Percentiles rank a stretch among this genome's conserved stretches.
Evolutionary conservation across 306 rosid species (phyloP).

Genomic region (Hippophae tibetana): DNA sequence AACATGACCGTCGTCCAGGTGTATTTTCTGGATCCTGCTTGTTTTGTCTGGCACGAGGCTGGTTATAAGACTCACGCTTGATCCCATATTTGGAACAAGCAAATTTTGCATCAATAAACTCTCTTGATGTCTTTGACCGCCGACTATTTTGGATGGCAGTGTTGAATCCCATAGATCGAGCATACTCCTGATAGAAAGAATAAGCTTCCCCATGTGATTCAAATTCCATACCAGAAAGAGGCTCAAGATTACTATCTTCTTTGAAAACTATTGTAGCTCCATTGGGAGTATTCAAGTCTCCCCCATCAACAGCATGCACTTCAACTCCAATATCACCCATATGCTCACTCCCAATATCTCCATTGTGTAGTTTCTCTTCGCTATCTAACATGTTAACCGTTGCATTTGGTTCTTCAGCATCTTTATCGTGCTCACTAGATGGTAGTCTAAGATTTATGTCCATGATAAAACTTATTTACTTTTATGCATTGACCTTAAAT

Average conservation of each 20-base stretch:
- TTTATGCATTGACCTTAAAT: conserved; percentile 28
- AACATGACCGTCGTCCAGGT: conserved; percentile 85
- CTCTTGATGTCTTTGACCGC: conserved; percentile 92
- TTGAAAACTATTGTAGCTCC: conserved; percentile 60
- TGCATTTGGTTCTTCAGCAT: conserved; percentile 63
- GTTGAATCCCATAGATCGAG: conserved; percentile 95
- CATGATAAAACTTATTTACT: conserved; percentile 39
- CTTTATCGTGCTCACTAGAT: conserved; percentile 80
- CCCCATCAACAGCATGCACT: conserved; percentile 56
- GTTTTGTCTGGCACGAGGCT: conserved; percentile 84
- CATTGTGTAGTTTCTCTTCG: conserved; percentile 73
- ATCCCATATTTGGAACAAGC: conserved; percentile 98
- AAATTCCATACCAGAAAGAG: conserved; percentile 98
- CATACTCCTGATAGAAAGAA: conserved; percentile 98
- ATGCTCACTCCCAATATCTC: conserved; percentile 52
- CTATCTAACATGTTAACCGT: conserved; percentile 64
- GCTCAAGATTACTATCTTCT: conserved; percentile 94
- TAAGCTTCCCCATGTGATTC: conserved; percentile 93
- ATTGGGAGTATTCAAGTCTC: conserved; percentile 64
- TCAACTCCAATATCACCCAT: conserved; percentile 53
- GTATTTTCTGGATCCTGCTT: conserved; percentile 86
- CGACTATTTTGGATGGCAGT: conserved; percentile 98
- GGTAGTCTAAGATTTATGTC: conserved; percentile 94
- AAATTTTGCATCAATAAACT: conserved; percentile 97
- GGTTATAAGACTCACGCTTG: conserved; percentile 79